Base-by-base conservation (phyloP, 331 rosid genomes). In the Pyracantha coccinea region DNA sequence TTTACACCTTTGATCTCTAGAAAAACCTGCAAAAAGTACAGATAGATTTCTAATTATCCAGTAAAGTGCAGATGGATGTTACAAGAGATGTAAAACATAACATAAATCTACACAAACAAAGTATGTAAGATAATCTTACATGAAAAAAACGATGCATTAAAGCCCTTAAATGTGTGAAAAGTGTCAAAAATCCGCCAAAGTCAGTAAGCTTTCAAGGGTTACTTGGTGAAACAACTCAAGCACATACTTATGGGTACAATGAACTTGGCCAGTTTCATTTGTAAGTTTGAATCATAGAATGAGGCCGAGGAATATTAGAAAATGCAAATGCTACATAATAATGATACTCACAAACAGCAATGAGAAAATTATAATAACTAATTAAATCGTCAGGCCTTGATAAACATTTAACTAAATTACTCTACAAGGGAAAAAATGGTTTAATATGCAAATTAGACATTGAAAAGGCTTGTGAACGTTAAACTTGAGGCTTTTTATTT, bases 1-100 rank as follows among this genome's bases (percentile, higher is more conserved):
- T 90, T 85, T 61, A 95, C 88, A 11, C 93, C 96, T 78, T 86
- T 95, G 35, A 92, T 87, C 75, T 92, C 97, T 70, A 82, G 82
- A 75, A 95, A 95, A 84, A 95, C 97, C 99, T 95, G 91, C 85
- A 83, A 79, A 64, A 78, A 33, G 73, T 58, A 69, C 13, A 75
- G 64, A 69, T 13, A 80, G 72, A 47, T 24, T 68, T 68, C 58
- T 25, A 63, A 52, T 73, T 65, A 79, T 58, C 68, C 52, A 47
- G 58, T 52, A 64, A 65, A 71, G 64, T 28, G 57, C 41, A 68
- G 72, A 71, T 41, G 66, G 61, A 80, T 47, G 62, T 71, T 55
- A 32, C 15, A 75, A 80, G 54, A 38, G 64, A 72, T 35, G 17
- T 17, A 32, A 35, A 64, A 16, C 31, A 20, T 41, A 63, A 47